A percentile compares a stretch with the other conserved stretches of the same genome.
Evolutionary conservation across 768 basidiomycete species (phyloP).

Genomic region (Paxillus rubicundulus): DNA sequence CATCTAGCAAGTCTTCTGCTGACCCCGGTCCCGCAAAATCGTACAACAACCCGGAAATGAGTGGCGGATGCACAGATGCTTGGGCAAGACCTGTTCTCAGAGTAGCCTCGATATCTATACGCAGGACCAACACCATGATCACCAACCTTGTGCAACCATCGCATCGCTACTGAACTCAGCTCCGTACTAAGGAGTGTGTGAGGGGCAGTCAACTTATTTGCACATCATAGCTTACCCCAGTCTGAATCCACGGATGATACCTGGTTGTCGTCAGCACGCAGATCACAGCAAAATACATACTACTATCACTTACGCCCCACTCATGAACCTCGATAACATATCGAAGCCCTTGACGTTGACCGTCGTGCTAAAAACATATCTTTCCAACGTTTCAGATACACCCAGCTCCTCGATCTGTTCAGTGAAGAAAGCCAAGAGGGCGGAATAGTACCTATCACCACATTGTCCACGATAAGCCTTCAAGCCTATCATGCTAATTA

Average conservation of each 20-base stretch:
- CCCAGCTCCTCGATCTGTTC: constrained; percentile 39
- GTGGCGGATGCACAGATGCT: constrained; percentile 40
- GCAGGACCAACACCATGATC: too few relatives aligned
- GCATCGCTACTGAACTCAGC: constrained; percentile 30
- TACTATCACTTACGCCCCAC: constrained; percentile 33
- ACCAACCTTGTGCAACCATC: constrained; percentile 48
- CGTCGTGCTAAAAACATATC: constrained; percentile 42
- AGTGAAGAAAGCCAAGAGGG: constrained; percentile 41
- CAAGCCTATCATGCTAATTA: constrained; percentile 28
- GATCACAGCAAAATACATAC: not conserved
- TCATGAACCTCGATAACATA: constrained; percentile 36
- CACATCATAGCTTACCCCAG: constrained; percentile 40
- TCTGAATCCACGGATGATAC: constrained; percentile 54
- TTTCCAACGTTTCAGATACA: constrained; percentile 40
- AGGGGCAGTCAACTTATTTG: not conserved
- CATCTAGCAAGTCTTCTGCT: not conserved
- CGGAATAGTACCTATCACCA: constrained; percentile 30
- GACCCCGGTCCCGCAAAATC: constrained; percentile 19
- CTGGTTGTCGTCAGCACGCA: constrained; percentile 26
- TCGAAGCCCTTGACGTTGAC: constrained; percentile 31
- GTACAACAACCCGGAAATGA: constrained; percentile 34
- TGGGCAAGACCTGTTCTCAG: constrained; percentile 43
- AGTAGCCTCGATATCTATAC: not conserved
- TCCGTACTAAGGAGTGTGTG: constrained; percentile 39
- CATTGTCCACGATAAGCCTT: constrained; percentile 26